Base-by-base conservation (phyloP, 257 asterid species). In the Misopates orontium region DNA sequence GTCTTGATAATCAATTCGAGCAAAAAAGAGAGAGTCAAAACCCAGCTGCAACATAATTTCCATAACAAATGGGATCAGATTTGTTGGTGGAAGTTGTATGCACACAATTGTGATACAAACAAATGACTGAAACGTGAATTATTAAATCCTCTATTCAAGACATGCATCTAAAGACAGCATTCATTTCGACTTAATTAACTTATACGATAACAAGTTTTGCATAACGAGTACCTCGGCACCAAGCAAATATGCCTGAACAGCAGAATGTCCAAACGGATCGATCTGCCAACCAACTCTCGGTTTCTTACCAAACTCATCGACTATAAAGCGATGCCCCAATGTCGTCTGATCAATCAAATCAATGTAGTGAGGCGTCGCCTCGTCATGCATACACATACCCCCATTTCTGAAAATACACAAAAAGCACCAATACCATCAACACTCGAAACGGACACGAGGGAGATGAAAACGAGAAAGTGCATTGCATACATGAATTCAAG, bases 201-300 rank as follows among this genome's bases (percentile, higher is more conserved):
- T n/a, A 20, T 31, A 4, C 1, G 15, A 36, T 17, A 60, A 68
- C 4, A 40, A 54, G 44, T 41, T 59, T 22, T 25, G 41, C 54
- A 31, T 4, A 67, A 57, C 17, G 16, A 67, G 63, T 78, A 87
- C 95, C 95, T 88, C 96, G 12, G 96, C 96, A 13, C 94, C 90
- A 8, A 83, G 87, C 81, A 88, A 74, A 78, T 88, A 88, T 67
- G 90, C 90, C 77, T 88, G 96, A 75, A 88, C 88, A 66, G 96
- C 80, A 69, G 96, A 88, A 78, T 88, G 96, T 12, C 96, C 96
- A 70, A 88, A 88, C 63, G 96, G 96, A 69, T 88, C 96, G 54
- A 88, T 88, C 83, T 88, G 96, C 96, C 96, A 88, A 64, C 96
- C 96, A 73, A 85, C 83, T 73, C 91, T 79, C 7, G 96, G 96